Evolutionary conservation across 1,284 basidiomycete genomes (phyloP).

Genomic region (Trichosporon inkin): DNA sequence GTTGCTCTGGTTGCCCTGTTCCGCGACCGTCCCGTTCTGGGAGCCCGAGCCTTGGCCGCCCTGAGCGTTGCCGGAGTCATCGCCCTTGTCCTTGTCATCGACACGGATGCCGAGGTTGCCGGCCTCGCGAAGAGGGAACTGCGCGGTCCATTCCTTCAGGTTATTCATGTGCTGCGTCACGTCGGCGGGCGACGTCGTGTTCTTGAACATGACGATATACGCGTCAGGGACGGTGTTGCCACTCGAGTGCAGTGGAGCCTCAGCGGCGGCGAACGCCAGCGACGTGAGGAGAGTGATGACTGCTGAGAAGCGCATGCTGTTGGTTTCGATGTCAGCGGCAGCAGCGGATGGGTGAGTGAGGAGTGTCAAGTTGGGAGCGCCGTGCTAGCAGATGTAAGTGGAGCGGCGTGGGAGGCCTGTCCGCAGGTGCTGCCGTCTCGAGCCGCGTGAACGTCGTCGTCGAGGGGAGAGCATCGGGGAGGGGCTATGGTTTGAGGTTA

Average conservation of each 20-base stretch:
- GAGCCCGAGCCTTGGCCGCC: not conserved
- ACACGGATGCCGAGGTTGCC: slow-evolving; percentile 1
- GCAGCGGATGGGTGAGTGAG: too few relatives aligned
- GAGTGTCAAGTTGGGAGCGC: too few relatives aligned
- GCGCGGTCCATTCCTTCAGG: not conserved
- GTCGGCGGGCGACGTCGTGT: not conserved
- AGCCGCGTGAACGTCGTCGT: too few relatives aligned
- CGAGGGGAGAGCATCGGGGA: too few relatives aligned
- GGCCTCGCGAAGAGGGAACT: not conserved
- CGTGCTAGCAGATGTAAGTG: too few relatives aligned
- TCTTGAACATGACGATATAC: slow-evolving; percentile 3
- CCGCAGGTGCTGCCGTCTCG: too few relatives aligned
- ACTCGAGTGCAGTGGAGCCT: not conserved
- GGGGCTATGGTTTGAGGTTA: too few relatives aligned
- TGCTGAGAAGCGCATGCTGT: not conserved
- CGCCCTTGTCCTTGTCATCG: not conserved
- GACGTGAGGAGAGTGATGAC: too few relatives aligned
- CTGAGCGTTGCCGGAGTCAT: not conserved
- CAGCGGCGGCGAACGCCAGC: not conserved
- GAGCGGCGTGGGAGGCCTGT: too few relatives aligned
- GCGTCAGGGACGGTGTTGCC: not conserved
- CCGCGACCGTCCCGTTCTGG: too few relatives aligned
- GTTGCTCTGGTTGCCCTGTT: not conserved
- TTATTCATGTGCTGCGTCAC: slow-evolving; percentile 2
- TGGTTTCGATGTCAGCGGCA: not conserved